phyloP scores from a whole-genome alignment of 805 yeast species.

The Yamadazyma kitorensis region DNA sequence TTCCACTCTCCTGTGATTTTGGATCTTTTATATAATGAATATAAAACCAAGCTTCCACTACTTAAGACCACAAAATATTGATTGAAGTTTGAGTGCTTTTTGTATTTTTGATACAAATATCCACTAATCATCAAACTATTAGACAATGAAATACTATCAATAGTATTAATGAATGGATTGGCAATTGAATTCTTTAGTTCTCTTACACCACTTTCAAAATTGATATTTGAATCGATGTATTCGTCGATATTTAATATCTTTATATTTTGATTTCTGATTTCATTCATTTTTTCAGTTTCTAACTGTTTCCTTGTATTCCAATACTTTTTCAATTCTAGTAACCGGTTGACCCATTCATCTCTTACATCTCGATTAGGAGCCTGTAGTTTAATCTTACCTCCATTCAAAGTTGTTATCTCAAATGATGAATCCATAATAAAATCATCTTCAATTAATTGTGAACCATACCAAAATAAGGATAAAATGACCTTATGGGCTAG shows the following conservation, averaged over 20 bases:
- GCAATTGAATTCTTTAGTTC: conserved; percentile 57
- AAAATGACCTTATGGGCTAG: conserved; percentile 25
- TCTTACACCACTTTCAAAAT: conserved; percentile 32
- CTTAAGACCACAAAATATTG: conserved; percentile 61
- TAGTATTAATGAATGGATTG: conserved; percentile 51
- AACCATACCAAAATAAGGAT: conserved; percentile 30
- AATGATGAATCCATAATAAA: conserved; percentile 48
- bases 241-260: conserved; percentile 50
- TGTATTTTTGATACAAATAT: conserved; percentile 61
- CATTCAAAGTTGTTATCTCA: conserved; percentile 48
- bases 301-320: conserved; percentile 54
- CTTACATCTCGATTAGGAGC: conserved; percentile 51
- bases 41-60: conserved; percentile 68
- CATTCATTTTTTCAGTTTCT: conserved; percentile 36
- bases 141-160: conserved; percentile 57
- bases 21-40: conserved; percentile 47
- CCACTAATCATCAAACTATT: conserved; percentile 66
- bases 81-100: conserved; percentile 64
- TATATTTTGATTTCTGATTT: conserved; percentile 45
- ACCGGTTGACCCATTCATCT: conserved; percentile 63
- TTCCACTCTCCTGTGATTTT: conserved; percentile 44
- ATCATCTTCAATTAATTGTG: conserved; percentile 21
- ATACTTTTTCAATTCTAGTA: conserved; percentile 45
- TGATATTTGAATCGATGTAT: conserved; percentile 52
- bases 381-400: conserved; percentile 47